Percentiles rank a stretch among this genome's conserved stretches.
These are phyloP conservation scores for Candida sp. DNA, from an alignment of 1,139 yeast genomes.

Conservation along the genomic window DNA sequence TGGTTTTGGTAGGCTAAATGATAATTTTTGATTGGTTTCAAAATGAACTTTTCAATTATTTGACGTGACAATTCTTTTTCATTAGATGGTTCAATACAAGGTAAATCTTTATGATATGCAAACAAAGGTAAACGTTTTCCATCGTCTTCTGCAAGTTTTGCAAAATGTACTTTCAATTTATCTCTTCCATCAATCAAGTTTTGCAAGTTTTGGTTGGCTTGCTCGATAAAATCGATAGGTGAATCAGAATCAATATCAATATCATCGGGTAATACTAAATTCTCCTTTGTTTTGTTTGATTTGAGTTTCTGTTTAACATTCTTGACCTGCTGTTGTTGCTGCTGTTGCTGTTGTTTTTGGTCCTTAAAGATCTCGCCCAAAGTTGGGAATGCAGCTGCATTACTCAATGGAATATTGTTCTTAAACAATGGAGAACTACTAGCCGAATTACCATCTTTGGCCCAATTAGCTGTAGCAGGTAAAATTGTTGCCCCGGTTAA, in stretches of 20 bases:
- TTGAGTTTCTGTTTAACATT: slow-evolving; percentile 27
- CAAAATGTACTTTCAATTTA: slow-evolving; percentile 32
- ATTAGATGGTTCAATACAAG: slow-evolving; percentile 24
- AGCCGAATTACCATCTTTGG: slow-evolving; percentile 30
- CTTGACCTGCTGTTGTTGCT: slow-evolving; percentile 30
- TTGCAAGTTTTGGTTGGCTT: slow-evolving; percentile 31
- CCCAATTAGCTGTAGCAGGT: slow-evolving; percentile 63
- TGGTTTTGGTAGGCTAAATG: slow-evolving; percentile 49
- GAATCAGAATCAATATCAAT: slow-evolving; percentile 39
- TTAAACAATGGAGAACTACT: slow-evolving; percentile 30
- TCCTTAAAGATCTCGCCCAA: slow-evolving; percentile 60
- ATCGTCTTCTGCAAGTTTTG: slow-evolving; percentile 14
- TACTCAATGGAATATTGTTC: slow-evolving; percentile 38
- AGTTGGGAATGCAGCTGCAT: slow-evolving; percentile 68
- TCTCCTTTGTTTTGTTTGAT: slow-evolving; percentile 22
- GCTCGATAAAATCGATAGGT: slow-evolving; percentile 34
- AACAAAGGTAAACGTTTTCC: slow-evolving; percentile 35
- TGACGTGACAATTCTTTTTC: slow-evolving; percentile 37
- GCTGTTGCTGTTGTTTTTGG: slow-evolving; percentile 27
- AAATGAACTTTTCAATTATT: slow-evolving; percentile 39
- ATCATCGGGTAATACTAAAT: slow-evolving; percentile 31
- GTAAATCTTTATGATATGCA: slow-evolving; percentile 23
- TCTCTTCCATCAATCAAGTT: slow-evolving; percentile 28
- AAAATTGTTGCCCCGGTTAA: slow-evolving; percentile 29
- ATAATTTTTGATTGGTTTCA: slow-evolving; percentile 44